These are phyloP conservation scores for Teratosphaeriaceae sp. DNA, from an alignment of 2,329 filamentous ascomycete genomes.

Conservation along the genomic window DNA sequence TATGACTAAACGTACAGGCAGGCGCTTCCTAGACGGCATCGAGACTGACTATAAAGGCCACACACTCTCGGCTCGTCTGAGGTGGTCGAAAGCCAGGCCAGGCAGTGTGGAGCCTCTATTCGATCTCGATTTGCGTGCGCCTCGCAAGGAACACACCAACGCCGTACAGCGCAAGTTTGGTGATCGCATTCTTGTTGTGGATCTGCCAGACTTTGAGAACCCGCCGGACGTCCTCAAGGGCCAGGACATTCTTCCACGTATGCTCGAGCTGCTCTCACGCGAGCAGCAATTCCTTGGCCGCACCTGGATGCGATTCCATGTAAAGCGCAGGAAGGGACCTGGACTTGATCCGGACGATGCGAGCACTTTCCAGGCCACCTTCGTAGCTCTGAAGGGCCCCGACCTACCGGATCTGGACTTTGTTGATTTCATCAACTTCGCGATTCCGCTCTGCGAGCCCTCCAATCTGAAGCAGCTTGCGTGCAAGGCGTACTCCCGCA, in stretches of 20 bases:
- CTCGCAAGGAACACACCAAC: conserved; percentile 15
- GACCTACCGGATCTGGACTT: conserved; percentile 14
- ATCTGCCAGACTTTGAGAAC: conserved; percentile 25
- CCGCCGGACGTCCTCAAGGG: conserved; percentile 11
- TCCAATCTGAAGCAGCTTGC: conserved; percentile 33
- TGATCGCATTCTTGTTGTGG: conserved; percentile 38
- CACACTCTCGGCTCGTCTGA: conserved; percentile 11
- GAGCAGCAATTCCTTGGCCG: conserved; percentile 36
- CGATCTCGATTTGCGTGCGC: conserved; percentile 14
- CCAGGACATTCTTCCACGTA: conserved; percentile 15
- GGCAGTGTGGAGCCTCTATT: conserved; percentile 18
- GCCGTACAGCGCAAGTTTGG: conserved; percentile 26
- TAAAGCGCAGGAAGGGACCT: conserved; percentile 28
- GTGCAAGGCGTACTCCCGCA: conserved; percentile 37
- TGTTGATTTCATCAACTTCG: conserved; percentile 33
- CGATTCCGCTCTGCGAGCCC: conserved; percentile 29
- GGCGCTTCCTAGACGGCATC: conserved; percentile 5
- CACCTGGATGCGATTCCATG: conserved; percentile 34
- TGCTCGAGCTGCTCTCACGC: conserved; percentile 28
- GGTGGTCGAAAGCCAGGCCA: conserved; percentile 7
- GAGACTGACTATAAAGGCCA: conserved; percentile 6
- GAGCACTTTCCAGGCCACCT: conserved; percentile 11
- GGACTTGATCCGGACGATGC: conserved; percentile 7
- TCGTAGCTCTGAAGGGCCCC: conserved; percentile 20
- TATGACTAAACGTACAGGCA: neutral